A percentile compares a stretch with the other conserved stretches of the same genome.
These are phyloP conservation scores for Microbotryomycetes sp. DNA, from an alignment of 1,284 basidiomycete species.

Conservation along the genomic window DNA sequence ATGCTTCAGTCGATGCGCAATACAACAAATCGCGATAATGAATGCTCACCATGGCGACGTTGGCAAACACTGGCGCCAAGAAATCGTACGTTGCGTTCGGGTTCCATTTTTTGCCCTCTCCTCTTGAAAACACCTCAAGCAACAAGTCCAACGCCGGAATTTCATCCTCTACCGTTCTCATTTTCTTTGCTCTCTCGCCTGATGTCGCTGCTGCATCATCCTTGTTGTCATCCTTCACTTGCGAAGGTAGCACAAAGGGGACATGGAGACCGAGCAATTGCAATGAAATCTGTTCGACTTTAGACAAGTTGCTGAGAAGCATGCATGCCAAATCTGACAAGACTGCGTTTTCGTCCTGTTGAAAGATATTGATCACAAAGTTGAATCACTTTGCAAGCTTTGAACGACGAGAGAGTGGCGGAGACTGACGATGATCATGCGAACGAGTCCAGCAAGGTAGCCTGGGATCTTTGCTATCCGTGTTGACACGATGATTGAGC, in stretches of 20 bases:
- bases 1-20: constrained; percentile 10
- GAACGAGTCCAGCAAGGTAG: constrained; percentile 77
- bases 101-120: constrained; percentile 48
- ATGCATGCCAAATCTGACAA: constrained; percentile 92
- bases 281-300: constrained; percentile 63
- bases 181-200: constrained; percentile 54
- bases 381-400: constrained; percentile 1
- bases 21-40: background rate
- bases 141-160: constrained; percentile 66
- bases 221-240: background rate
- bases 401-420: background rate
- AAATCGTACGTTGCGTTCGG: constrained; percentile 60
- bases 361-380: background rate
- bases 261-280: constrained; percentile 63
- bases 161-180: constrained; percentile 48
- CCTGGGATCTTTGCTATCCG: constrained; percentile 61
- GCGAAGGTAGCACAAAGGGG: constrained; percentile 50
- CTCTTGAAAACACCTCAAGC: constrained; percentile 76
- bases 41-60: constrained; percentile 64
- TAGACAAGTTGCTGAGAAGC: constrained; percentile 90
- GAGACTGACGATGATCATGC: constrained; percentile 76
- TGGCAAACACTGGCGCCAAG: constrained; percentile 84
- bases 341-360: constrained; percentile 75
- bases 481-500: constrained; percentile 64
- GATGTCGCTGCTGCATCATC: background rate